Conservation (phyloP, 345 rosid genomes). For the Eucalyptus dawsonii region DNA sequence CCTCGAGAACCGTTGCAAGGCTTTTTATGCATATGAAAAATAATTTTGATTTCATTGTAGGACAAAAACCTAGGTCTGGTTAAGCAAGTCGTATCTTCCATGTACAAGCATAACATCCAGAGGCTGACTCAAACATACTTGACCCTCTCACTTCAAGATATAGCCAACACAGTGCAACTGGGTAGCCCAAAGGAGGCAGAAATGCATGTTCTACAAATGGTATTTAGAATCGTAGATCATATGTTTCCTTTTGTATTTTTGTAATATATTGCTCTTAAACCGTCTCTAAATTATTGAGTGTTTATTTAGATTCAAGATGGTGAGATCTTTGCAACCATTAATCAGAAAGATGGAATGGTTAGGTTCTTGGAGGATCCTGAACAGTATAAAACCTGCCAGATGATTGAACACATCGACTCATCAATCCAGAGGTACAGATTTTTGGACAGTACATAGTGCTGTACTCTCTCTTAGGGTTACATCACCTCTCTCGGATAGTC, state of each 20-base stretch:
- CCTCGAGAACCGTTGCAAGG: background rate
- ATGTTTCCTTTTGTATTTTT: background rate
- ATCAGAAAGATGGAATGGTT: slow-evolving; percentile 99
- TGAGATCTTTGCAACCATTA: slow-evolving; percentile 89
- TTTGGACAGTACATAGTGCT: background rate
- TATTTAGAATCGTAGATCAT: background rate
- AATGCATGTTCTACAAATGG: slow-evolving; percentile 99
- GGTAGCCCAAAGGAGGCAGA: slow-evolving; percentile 83
- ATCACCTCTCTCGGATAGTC: background rate
- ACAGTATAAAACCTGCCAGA: slow-evolving; percentile 80
- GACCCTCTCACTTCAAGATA: slow-evolving; percentile 95
- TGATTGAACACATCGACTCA: slow-evolving; percentile 76
- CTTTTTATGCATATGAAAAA: slow-evolving; percentile 2
- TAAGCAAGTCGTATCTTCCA: slow-evolving; percentile 86
- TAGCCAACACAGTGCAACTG: slow-evolving; percentile 74
- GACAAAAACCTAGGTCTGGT: slow-evolving; percentile 93
- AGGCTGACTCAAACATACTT: slow-evolving; percentile 88
- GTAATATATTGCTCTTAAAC: background rate
- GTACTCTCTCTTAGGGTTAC: background rate
- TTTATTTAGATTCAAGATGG: slow-evolving; percentile 78
- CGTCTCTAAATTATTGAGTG: background rate
- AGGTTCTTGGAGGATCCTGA: slow-evolving; percentile 97
- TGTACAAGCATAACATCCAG: slow-evolving; percentile 92
- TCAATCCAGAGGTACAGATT: slow-evolving; percentile 68
- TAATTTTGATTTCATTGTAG: slow-evolving; percentile 23